phyloP scores from a whole-genome alignment of 1,284 basidiomycete species.

The Rhodotorula sp. region DNA sequence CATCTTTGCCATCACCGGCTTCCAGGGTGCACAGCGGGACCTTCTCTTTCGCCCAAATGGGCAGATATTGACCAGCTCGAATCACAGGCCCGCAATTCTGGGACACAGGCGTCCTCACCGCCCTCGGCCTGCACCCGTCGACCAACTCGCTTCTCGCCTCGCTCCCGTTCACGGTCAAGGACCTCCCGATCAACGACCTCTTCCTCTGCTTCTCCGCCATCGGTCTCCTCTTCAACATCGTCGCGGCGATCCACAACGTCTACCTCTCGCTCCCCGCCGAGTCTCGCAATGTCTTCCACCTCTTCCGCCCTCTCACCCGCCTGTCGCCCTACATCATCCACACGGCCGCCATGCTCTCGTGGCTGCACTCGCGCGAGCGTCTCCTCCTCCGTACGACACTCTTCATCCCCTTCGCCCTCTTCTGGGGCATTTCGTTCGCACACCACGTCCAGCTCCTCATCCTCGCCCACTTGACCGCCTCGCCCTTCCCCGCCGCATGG shows the following conservation, averaged over 20 bases:
- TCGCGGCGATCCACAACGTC: conserved; percentile 59
- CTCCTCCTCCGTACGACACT: conserved; percentile 57
- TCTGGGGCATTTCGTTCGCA: conserved; percentile 64
- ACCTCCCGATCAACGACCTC: conserved; percentile 75
- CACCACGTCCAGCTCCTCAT: conserved; percentile 83
- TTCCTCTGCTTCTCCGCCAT: conserved; percentile 80
- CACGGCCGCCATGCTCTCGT: conserved; percentile 67
- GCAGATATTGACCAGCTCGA: no score
- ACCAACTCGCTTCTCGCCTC: conserved; percentile 45
- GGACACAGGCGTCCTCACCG: conserved; percentile 69
- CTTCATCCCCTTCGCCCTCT: conserved; percentile 81
- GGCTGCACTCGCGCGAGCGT: conserved; percentile 63
- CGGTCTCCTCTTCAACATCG: conserved; percentile 78
- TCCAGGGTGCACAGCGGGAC: conserved; percentile 57
- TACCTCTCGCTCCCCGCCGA: conserved; percentile 53
- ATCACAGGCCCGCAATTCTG: conserved; percentile 65
- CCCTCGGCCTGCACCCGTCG: conserved; percentile 58
- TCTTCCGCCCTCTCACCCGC: conserved; percentile 64
- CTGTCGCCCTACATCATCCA: conserved; percentile 78
- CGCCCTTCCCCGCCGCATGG: conserved; percentile 64
- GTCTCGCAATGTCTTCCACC: conserved; percentile 47
- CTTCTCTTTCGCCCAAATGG: not conserved
- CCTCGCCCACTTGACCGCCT: conserved; percentile 83
- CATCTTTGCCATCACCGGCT: conserved; percentile 75
- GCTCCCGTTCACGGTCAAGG: conserved; percentile 48